Evolutionary conservation across 495 filamentous ascomycete genomes (phyloP).

Genomic region (Neurospora cerealis): DNA sequence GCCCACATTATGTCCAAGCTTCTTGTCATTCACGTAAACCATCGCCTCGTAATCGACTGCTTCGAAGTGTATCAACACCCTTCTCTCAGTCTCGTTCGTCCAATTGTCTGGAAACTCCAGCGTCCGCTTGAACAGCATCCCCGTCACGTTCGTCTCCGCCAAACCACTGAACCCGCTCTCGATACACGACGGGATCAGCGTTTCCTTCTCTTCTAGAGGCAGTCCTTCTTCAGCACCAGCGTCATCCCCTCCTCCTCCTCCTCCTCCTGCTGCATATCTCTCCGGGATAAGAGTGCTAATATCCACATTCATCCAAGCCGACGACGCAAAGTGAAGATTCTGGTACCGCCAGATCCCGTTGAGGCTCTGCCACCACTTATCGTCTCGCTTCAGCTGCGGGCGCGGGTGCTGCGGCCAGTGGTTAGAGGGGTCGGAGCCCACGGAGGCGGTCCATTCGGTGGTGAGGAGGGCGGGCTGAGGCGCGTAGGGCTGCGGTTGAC

Average conservation of each 20-base stretch:
- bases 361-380: conserved; percentile 45
- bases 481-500: not conserved
- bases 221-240: too few species aligned
- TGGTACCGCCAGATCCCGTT: conserved; percentile 61
- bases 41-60: conserved; percentile 61
- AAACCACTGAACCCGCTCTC: conserved; percentile 45
- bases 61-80: conserved; percentile 54
- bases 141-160: conserved; percentile 30
- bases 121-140: conserved; percentile 51
- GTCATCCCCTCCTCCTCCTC: too few species aligned
- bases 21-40: conserved; percentile 50
- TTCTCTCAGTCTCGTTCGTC: conserved; percentile 14
- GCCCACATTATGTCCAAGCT: conserved; percentile 46
- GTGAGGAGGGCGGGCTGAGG: not conserved
- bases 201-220: conserved; percentile 30
- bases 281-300: too few species aligned
- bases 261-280: too few species aligned
- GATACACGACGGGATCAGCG: conserved; percentile 55
- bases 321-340: not conserved
- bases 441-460: not conserved
- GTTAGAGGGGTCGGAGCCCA: conserved; percentile 15
- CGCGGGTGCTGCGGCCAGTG: conserved; percentile 63
- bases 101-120: conserved; percentile 45
- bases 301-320: not conserved
- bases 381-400: conserved; percentile 45